A percentile compares a stretch with the other conserved stretches of the same genome.
Conservation (phyloP, 2,329 filamentous ascomycete species). For the Talaromyces funiculosus region DNA sequence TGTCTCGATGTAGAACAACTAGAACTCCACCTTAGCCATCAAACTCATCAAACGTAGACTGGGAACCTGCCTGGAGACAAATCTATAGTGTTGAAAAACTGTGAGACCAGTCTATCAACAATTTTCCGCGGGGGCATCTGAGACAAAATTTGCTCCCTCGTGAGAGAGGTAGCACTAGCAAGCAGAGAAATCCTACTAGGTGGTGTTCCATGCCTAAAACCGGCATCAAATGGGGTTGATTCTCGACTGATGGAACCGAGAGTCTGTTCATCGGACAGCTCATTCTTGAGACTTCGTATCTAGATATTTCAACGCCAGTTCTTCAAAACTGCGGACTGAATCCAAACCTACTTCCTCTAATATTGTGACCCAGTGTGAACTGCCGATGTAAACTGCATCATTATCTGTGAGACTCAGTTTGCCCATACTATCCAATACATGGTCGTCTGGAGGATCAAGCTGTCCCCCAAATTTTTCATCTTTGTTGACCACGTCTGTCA, state of each 20-base stretch:
- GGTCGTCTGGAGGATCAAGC: neutral
- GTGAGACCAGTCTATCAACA: slow-evolving; percentile 9
- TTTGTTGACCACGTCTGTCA: neutral
- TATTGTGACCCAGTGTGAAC: slow-evolving; percentile 9
- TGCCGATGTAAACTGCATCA: slow-evolving; percentile 10
- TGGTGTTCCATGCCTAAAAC: neutral
- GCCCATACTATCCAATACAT: slow-evolving; percentile 1
- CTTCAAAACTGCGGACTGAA: neutral
- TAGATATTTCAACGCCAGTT: neutral
- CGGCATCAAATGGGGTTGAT: slow-evolving; percentile 7
- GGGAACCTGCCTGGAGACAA: neutral
- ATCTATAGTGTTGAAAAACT: slow-evolving; percentile 10
- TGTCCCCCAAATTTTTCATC: neutral
- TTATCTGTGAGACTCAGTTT: slow-evolving; percentile 10
- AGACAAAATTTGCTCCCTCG: slow-evolving; percentile 7
- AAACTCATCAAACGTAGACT: neutral
- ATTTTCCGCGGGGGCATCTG: slow-evolving; percentile 2
- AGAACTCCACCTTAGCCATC: neutral
- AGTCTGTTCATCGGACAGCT: slow-evolving; percentile 1
- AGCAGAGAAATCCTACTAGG: slow-evolving; percentile 5
- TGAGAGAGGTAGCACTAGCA: neutral
- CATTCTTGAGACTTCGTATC: slow-evolving; percentile 10
- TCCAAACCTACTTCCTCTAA: slow-evolving; percentile 8
- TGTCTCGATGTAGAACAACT: slow-evolving; percentile 4
- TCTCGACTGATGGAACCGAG: neutral